A percentile compares a stretch with the other conserved stretches of the same genome.
Conservation (phyloP, 1,284 basidiomycete species). For the Leccinum colubrinum region DNA sequence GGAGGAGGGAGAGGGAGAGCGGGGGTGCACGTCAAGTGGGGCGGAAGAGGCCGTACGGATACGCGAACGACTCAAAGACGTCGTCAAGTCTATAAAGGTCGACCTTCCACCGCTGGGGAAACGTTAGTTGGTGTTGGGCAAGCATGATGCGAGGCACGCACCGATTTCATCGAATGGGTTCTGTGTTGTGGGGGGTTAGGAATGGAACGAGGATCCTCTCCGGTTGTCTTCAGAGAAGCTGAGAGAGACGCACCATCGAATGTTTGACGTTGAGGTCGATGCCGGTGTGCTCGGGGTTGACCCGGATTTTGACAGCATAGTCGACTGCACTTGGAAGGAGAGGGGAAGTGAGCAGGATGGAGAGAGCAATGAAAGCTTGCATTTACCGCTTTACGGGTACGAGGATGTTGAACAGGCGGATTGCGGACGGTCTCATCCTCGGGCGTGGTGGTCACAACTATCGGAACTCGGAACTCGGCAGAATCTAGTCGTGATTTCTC, state of each 20-base stretch:
- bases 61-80: too few relatives aligned
- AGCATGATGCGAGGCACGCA: slow-evolving; percentile 38
- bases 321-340: slow-evolving; percentile 57
- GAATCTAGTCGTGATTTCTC: neutral
- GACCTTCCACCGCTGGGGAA: slow-evolving; percentile 86
- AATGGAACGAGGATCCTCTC: neutral
- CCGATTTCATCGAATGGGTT: slow-evolving; percentile 98
- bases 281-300: slow-evolving; percentile 88
- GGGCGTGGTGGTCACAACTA: slow-evolving; percentile 9
- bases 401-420: slow-evolving; percentile 79
- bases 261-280: slow-evolving; percentile 96
- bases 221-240: neutral
- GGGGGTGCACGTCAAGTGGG: too few relatives aligned
- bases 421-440: slow-evolving; percentile 72
- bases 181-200: slow-evolving; percentile 39
- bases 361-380: slow-evolving; percentile 14
- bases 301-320: slow-evolving; percentile 93
- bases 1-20: too few relatives aligned
- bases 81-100: too few relatives aligned
- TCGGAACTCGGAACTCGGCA: slow-evolving; percentile 19
- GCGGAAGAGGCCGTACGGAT: too few relatives aligned
- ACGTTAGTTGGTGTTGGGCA: neutral
- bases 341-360: neutral
- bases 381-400: slow-evolving; percentile 87
- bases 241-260: slow-evolving; percentile 74